Conservation (phyloP, 805 yeast genomes). For the Zygoascus tannicola region DNA sequence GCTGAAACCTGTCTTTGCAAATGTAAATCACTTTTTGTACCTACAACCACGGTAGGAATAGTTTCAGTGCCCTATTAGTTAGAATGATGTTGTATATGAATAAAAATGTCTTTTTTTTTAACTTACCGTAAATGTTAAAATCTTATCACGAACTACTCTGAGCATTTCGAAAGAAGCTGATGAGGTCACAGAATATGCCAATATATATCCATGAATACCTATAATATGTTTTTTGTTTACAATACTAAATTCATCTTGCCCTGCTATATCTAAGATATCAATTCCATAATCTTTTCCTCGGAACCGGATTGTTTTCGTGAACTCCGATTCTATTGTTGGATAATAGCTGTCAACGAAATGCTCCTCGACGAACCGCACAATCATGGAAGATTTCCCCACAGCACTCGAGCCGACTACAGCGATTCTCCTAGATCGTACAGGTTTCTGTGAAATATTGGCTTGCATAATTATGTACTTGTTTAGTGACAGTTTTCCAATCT, state of each 20-base stretch:
- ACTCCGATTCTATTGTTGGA: constrained; percentile 86
- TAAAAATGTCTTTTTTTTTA: not conserved
- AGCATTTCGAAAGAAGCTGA: constrained; percentile 69
- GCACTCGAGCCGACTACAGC: constrained; percentile 84
- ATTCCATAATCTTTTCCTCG: constrained; percentile 69
- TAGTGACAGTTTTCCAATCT: too few relatives aligned
- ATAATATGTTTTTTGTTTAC: constrained; percentile 70
- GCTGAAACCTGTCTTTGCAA: constrained; percentile 50
- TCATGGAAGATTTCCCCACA: constrained; percentile 70
- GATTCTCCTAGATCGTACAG: constrained; percentile 21
- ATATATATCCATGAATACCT: constrained; percentile 74
- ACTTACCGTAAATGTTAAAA: constrained; percentile 42
- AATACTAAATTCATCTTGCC: constrained; percentile 81
- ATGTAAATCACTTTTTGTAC: constrained; percentile 64
- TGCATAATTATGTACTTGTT: too few relatives aligned
- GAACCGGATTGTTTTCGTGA: constrained; percentile 57
- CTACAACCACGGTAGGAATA: constrained; percentile 68
- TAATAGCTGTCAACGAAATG: constrained; percentile 83
- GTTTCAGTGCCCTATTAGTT: constrained; percentile 31
- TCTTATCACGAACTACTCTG: constrained; percentile 71
- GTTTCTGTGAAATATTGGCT: too few relatives aligned
- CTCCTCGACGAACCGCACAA: constrained; percentile 77
- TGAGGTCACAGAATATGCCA: constrained; percentile 76
- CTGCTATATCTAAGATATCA: constrained; percentile 87
- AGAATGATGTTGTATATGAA: not conserved